Conservation (phyloP, 2,329 filamentous ascomycete genomes). For the Xylaria polymorpha region DNA sequence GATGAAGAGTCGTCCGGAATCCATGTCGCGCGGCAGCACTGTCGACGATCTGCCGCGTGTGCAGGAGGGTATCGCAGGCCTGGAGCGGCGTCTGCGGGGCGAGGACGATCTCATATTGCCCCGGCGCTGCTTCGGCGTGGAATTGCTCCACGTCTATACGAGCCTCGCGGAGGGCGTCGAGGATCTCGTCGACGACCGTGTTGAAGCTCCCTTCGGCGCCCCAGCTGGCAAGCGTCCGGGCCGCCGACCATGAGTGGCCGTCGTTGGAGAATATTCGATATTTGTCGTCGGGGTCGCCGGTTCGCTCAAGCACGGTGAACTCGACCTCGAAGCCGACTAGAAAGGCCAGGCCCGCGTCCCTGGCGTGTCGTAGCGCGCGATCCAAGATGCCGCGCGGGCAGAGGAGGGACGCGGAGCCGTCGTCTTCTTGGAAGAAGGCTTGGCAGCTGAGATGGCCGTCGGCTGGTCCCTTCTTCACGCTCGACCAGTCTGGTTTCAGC, state of each 20-base stretch:
- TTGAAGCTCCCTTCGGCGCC: constrained; percentile 56
- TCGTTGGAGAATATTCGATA: constrained; percentile 62
- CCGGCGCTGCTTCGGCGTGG: constrained; percentile 77
- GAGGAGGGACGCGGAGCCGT: constrained; percentile 61
- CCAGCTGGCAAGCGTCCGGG: constrained; percentile 71
- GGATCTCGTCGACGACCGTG: constrained; percentile 73
- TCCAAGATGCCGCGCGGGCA: constrained; percentile 76
- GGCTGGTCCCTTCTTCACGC: constrained; percentile 68
- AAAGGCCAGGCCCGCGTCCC: constrained; percentile 65
- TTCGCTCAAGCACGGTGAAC: constrained; percentile 73
- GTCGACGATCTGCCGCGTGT: constrained; percentile 75
- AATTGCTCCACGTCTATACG: constrained; percentile 77
- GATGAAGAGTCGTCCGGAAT: constrained; percentile 77
- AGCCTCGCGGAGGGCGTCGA: constrained; percentile 67
- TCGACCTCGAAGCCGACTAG: constrained; percentile 85
- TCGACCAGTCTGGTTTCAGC: constrained; percentile 73
- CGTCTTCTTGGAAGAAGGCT: constrained; percentile 71
- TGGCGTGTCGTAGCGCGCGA: constrained; percentile 63
- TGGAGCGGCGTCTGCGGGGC: constrained; percentile 70
- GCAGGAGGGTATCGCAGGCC: constrained; percentile 78
- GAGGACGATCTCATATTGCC: constrained; percentile 83
- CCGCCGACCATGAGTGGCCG: constrained; percentile 77
- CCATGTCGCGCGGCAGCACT: constrained; percentile 71
- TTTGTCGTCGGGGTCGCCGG: constrained; percentile 48
- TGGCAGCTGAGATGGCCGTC: constrained; percentile 73